Percentiles rank a stretch among this genome's conserved stretches.
Conservation (phyloP, 345 rosid species). For the Pistacia vera region DNA sequence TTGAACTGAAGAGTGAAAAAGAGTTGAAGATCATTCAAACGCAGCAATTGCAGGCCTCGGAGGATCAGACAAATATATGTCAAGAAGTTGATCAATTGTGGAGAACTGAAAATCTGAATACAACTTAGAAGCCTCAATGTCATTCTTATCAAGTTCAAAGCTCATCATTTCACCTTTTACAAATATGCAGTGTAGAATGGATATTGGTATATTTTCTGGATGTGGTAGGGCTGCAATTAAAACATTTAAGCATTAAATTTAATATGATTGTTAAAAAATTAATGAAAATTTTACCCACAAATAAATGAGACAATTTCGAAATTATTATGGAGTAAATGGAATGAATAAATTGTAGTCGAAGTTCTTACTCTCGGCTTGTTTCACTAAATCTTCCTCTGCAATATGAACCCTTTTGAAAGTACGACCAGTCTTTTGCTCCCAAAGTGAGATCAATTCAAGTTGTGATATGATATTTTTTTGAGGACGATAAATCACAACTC, state of each 20-base stretch:
- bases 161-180: background rate
- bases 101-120: constrained; percentile 28
- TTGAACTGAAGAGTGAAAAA: too few relatives aligned
- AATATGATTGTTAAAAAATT: too few relatives aligned
- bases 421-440: constrained; percentile 42
- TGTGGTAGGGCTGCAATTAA: too few relatives aligned
- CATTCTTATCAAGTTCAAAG: constrained; percentile 27
- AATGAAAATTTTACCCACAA: too few relatives aligned
- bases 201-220: too few relatives aligned
- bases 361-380: constrained; percentile 37
- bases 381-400: constrained; percentile 28
- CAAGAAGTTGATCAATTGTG: constrained; percentile 28
- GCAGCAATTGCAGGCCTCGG: constrained; percentile 24
- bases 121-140: constrained; percentile 27
- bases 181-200: too few relatives aligned
- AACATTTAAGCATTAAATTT: too few relatives aligned
- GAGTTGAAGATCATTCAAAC: constrained; percentile 10
- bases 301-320: too few relatives aligned
- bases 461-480: constrained; percentile 29
- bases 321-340: too few relatives aligned
- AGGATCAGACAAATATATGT: constrained; percentile 26
- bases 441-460: constrained; percentile 34
- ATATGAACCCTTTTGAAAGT: constrained; percentile 27
- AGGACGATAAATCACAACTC: constrained; percentile 27
- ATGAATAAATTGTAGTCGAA: too few relatives aligned